phyloP scores from a whole-genome alignment of 2,329 filamentous ascomycete species.

The Didymella lethalis region DNA sequence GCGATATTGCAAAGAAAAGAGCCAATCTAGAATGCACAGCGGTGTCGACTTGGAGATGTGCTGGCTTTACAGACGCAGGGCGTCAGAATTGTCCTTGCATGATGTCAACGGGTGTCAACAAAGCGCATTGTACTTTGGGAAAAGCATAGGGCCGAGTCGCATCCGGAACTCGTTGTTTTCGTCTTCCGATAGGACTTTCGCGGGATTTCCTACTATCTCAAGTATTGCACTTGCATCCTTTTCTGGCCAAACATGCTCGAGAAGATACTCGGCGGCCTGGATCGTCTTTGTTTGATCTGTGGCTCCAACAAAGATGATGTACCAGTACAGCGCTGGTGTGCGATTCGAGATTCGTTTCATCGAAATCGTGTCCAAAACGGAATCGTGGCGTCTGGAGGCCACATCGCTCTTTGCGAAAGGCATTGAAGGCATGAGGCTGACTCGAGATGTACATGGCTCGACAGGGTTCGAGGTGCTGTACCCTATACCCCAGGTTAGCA shows the following conservation, averaged over 20 bases:
- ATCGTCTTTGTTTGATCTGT: constrained; percentile 20
- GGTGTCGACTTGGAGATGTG: not conserved
- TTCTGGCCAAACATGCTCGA: constrained; percentile 21
- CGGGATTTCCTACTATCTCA: constrained; percentile 28
- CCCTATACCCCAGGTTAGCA: not conserved
- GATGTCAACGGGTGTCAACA: constrained; percentile 10
- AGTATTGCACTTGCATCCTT: constrained; percentile 26
- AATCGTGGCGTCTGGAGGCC: constrained; percentile 16
- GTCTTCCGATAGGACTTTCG: constrained; percentile 17
- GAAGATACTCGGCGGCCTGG: constrained; percentile 20
- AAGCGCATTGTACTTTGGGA: constrained; percentile 16
- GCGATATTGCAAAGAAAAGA: not conserved
- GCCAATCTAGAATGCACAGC: not conserved
- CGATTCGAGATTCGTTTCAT: not conserved
- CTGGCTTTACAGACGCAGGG: not conserved
- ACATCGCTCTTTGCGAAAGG: not conserved
- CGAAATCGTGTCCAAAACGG: constrained; percentile 7
- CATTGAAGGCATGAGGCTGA: constrained; percentile 18
- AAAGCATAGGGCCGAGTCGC: constrained; percentile 22
- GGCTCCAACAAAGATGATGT: constrained; percentile 25
- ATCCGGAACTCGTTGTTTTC: constrained; percentile 23
- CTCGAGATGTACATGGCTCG: not conserved
- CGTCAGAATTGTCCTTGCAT: constrained; percentile 8
- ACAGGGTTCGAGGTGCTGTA: not conserved
- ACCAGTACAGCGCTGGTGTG: constrained; percentile 23